These are phyloP conservation scores for Aspergillus conjunctus DNA, from an alignment of 495 filamentous ascomycete genomes.

Conservation along the genomic window DNA sequence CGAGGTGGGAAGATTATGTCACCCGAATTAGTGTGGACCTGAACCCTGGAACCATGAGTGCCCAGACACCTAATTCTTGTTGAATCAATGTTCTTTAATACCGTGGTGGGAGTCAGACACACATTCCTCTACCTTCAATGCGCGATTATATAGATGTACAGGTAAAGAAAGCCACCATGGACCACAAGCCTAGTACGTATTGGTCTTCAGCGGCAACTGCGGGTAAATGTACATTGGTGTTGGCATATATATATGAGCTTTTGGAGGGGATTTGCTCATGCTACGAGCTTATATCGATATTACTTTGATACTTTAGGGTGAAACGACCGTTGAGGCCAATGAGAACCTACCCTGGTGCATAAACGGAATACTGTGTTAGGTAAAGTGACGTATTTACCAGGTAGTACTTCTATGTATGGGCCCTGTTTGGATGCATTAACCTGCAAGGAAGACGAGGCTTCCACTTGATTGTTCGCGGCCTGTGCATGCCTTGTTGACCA, in stretches of 20 bases:
- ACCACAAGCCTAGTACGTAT: no score
- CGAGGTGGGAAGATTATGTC: neutral
- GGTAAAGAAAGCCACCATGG: no score
- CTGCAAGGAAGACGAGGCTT: neutral
- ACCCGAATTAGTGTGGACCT: neutral
- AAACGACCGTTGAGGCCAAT: no score
- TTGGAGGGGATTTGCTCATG: no score
- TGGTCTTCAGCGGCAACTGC: neutral
- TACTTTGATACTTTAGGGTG: no score
- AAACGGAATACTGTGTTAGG: neutral
- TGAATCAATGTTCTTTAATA: no score
- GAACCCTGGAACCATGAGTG: neutral
- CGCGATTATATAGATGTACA: no score
- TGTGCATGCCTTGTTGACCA: neutral
- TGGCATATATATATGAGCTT: neutral
- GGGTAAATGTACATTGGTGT: neutral
- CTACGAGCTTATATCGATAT: no score
- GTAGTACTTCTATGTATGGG: neutral
- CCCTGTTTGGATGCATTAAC: neutral
- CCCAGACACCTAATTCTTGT: neutral
- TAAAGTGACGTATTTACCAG: neutral
- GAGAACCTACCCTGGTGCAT: neutral
- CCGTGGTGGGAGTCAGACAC: no score
- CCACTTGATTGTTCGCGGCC: constrained; percentile 1
- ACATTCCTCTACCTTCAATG: no score